Base-by-base conservation (phyloP, 2,329 filamentous ascomycete genomes). In the Arthrocladium fulminans region DNA sequence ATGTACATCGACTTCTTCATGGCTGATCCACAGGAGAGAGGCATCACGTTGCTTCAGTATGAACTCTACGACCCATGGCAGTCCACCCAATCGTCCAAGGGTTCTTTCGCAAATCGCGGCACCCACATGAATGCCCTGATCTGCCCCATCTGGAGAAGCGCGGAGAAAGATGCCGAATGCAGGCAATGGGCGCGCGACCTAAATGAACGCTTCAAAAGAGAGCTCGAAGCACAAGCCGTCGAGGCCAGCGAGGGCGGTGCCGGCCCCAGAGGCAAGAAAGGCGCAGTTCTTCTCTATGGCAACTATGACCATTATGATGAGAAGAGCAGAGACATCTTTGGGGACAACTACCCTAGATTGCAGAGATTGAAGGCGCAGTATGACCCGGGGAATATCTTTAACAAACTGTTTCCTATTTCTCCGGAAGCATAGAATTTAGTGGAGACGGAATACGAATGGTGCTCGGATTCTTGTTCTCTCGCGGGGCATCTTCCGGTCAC, bases 311-410 rank as follows among this genome's bases (percentile, higher is more conserved):
- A 58, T 37, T 58, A 58, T 45, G 56, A 58, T 34, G 55, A 57
- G 30, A 54, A 45, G 35, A 53, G 50, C 6, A 47, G 49, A 20
- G 68, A 70, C 43, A 67, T 72, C 34, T 74, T 72, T 53, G 72
- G 72, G 2, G 61, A 62, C 10, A 72, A 74, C 47, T 66, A 68
- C 32, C 53, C 55, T 2, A 59, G 64, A 6, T 54, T 75, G 38
- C 65, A 68, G 52, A 54, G 57, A 3, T 55, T 74, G 34, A 74
- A 75, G 60, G 65, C 62, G 17, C 61, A 62, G 45, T 74, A 73
- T 50, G 72, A 74, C 54, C 70, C 72, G 2, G 61, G 50, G 3
- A 73, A 71, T 52, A 55, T 73, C 15, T 75, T 74, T 55, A 63
- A 69, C 38, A 73, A 72, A 53, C 64, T 68, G 59, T 65, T 67